Evolutionary conservation across 1,284 basidiomycete genomes (phyloP).

Genomic region (Pseudozyma hubeiensis): DNA sequence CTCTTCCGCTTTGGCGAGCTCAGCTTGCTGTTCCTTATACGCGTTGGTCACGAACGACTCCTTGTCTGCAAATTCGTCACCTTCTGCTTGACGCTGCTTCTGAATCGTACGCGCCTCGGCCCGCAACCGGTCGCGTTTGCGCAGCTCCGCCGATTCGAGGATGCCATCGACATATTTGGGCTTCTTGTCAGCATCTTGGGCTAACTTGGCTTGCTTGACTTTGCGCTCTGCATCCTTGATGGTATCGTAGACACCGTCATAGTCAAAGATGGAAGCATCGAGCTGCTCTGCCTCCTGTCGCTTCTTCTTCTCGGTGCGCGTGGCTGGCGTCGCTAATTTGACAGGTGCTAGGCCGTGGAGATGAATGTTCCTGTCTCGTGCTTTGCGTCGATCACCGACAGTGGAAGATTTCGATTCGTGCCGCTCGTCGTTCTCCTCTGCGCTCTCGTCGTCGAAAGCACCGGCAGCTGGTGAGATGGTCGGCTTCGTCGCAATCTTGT

Average conservation of each 20-base stretch:
- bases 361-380: constrained; percentile 2
- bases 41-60: constrained; percentile 97
- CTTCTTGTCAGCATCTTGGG: constrained; percentile 76
- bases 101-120: constrained; percentile 99
- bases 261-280: constrained; percentile 89
- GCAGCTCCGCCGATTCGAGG: constrained; percentile 83
- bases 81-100: constrained; percentile 89
- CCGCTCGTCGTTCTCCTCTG: constrained; percentile 29
- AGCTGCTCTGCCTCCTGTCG: constrained; percentile 77
- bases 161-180: constrained; percentile 92
- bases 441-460: constrained; percentile 39
- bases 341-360: constrained; percentile 18
- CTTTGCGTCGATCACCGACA: not conserved
- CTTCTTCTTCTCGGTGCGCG: constrained; percentile 45
- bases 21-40: constrained; percentile 95
- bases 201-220: constrained; percentile 73
- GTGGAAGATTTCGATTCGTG: not conserved
- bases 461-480: constrained; percentile 19
- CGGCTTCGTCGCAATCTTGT: constrained; percentile 7
- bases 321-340: constrained; percentile 46
- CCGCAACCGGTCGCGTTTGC: constrained; percentile 86
- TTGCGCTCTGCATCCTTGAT: constrained; percentile 87
- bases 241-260: constrained; percentile 94
- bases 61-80: constrained; percentile 92
- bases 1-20: constrained; percentile 81